Evolutionary conservation across 768 basidiomycete species (phyloP).

Genomic region (Leucocoprinus birnbaumii): DNA sequence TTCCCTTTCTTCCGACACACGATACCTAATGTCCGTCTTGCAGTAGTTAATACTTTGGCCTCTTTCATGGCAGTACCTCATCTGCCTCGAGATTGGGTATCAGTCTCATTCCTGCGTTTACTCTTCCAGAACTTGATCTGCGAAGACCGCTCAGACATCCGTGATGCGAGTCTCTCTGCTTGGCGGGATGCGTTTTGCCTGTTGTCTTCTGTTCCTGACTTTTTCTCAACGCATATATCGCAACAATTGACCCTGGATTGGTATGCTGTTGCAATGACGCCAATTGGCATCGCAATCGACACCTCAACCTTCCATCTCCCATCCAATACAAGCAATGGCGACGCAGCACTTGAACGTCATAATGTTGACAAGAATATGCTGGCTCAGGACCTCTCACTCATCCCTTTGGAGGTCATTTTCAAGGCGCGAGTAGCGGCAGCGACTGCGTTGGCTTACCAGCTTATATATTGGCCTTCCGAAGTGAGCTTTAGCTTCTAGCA

Average conservation of each 20-base stretch:
- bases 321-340: slow-evolving; percentile 43
- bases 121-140: slow-evolving; percentile 93
- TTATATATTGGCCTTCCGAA: slow-evolving; percentile 62
- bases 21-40: slow-evolving; percentile 87
- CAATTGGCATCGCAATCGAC: slow-evolving; percentile 79
- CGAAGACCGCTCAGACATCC: slow-evolving; percentile 86
- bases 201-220: slow-evolving; percentile 39
- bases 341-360: slow-evolving; percentile 62
- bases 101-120: slow-evolving; percentile 71
- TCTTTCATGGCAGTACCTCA: slow-evolving; percentile 81
- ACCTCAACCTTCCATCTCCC: slow-evolving; percentile 65
- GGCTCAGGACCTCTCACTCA: slow-evolving; percentile 81
- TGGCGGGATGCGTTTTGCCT: slow-evolving; percentile 74
- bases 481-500: slow-evolving; percentile 32
- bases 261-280: slow-evolving; percentile 89
- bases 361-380: slow-evolving; percentile 98
- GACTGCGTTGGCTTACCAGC: slow-evolving; percentile 69
- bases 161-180: slow-evolving; percentile 64
- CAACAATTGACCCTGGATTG: slow-evolving; percentile 72
- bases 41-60: slow-evolving; percentile 86
- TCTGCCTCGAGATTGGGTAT: slow-evolving; percentile 80
- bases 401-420: slow-evolving; percentile 72
- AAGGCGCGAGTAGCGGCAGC: slow-evolving; percentile 80
- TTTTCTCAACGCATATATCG: slow-evolving; percentile 50
- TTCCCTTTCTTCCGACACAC: slow-evolving; percentile 99